A percentile compares a stretch with the other conserved stretches of the same genome.
These are phyloP conservation scores for Xylariaceae sp. DNA, from an alignment of 2,329 filamentous ascomycete species.

Conservation along the genomic window DNA sequence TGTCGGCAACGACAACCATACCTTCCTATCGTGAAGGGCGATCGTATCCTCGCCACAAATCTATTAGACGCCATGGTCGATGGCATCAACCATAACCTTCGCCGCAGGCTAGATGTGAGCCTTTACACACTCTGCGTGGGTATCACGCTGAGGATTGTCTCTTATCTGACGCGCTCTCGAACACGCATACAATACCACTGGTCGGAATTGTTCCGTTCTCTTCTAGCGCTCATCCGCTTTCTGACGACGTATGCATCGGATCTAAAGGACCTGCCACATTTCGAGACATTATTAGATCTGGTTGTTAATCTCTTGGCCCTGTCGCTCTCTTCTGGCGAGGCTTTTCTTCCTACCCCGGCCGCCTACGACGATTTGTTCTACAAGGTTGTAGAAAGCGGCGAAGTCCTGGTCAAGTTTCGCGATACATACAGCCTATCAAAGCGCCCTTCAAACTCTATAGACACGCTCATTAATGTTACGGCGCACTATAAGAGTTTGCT, in stretches of 20 bases:
- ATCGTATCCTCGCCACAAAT: constrained; percentile 67
- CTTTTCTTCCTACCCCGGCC: constrained; percentile 79
- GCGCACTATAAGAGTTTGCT: constrained; percentile 84
- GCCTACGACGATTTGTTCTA: constrained; percentile 97
- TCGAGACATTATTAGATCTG: constrained; percentile 68
- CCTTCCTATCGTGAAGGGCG: constrained; percentile 65
- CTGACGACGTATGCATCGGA: constrained; percentile 80
- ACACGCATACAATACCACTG: constrained; percentile 86
- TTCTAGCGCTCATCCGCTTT: constrained; percentile 85
- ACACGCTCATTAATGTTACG: constrained; percentile 75
- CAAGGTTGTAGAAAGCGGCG: constrained; percentile 90
- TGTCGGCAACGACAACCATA: constrained; percentile 87
- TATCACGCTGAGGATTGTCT: constrained; percentile 75
- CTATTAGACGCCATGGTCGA: constrained; percentile 86
- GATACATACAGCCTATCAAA: constrained; percentile 62
- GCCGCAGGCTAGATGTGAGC: constrained; percentile 74
- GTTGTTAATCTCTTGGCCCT: constrained; percentile 80
- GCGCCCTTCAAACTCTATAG: constrained; percentile 64
- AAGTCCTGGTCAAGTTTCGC: constrained; percentile 74
- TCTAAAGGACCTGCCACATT: constrained; percentile 60
- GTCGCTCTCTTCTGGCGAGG: constrained; percentile 78
- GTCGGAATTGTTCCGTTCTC: constrained; percentile 87
- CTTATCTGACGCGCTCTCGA: constrained; percentile 75
- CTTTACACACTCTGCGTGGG: constrained; percentile 79
- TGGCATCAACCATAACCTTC: constrained; percentile 88